Percentiles rank a stretch among this genome's conserved stretches.
Evolutionary conservation across 441 rosid species (phyloP).

Genomic region (Populus hybrid): DNA sequence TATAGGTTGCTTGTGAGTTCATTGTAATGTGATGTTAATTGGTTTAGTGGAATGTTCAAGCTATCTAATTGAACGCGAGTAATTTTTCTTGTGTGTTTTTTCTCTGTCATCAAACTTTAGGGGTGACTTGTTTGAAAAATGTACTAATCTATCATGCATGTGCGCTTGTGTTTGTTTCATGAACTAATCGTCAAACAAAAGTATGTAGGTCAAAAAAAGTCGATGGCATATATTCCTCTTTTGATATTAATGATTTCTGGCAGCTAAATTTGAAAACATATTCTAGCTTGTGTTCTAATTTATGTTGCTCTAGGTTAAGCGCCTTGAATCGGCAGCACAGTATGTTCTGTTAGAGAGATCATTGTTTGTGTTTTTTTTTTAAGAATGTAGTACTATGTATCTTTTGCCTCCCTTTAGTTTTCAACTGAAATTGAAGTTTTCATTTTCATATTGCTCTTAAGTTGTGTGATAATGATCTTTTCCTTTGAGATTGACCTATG

Average conservation of each 20-base stretch:
- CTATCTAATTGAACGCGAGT: neutral
- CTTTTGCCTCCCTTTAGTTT: neutral
- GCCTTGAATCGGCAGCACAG: neutral
- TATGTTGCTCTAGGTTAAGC: neutral
- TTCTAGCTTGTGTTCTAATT: neutral
- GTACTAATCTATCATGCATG: no score
- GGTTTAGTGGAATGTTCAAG: constrained; percentile 5
- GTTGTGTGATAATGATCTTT: constrained; percentile 10
- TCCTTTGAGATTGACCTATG: constrained; percentile 42
- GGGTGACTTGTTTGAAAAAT: neutral
- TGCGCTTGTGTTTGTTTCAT: neutral
- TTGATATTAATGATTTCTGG: neutral
- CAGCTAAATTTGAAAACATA: neutral
- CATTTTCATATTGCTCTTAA: constrained; percentile 4
- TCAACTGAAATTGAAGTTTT: neutral
- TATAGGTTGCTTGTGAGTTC: neutral
- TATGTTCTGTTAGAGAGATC: neutral
- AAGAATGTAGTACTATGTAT: neutral
- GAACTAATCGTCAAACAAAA: neutral
- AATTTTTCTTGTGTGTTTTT: neutral
- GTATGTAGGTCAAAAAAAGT: neutral
- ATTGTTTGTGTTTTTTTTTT: no score
- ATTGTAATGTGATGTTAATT: neutral
- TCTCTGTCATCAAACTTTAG: neutral
- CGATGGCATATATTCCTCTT: neutral